A percentile compares a stretch with the other conserved stretches of the same genome.
Evolutionary conservation across 331 rosid genomes (phyloP).

Genomic region (Dryas integrifolia): DNA sequence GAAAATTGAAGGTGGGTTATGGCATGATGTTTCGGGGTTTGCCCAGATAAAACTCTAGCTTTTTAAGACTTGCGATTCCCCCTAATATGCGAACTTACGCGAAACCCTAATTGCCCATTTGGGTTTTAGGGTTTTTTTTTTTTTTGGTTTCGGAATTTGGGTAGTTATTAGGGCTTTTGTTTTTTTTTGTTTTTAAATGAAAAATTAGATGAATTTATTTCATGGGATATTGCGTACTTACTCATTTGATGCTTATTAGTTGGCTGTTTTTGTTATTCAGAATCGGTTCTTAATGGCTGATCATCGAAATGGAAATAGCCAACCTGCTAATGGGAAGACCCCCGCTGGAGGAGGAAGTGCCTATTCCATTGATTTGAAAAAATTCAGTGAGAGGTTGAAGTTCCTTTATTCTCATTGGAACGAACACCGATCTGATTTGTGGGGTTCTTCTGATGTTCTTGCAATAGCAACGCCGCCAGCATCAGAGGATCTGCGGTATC

Average conservation of each 20-base stretch:
- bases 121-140: neutral
- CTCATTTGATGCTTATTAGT: neutral
- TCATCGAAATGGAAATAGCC: slow-evolving; percentile 44
- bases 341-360: slow-evolving; percentile 32
- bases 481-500: slow-evolving; percentile 53
- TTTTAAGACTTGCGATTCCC: neutral
- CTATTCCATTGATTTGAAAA: slow-evolving; percentile 37
- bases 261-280: slow-evolving; percentile 13
- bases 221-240: neutral
- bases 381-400: slow-evolving; percentile 41
- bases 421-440: slow-evolving; percentile 43
- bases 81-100: neutral
- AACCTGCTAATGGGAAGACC: slow-evolving; percentile 40
- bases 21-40: neutral
- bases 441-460: slow-evolving; percentile 45
- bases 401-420: slow-evolving; percentile 42
- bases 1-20: neutral
- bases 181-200: neutral
- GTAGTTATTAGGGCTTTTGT: neutral
- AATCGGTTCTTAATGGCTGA: slow-evolving; percentile 37
- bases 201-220: neutral
- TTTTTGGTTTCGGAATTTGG: neutral
- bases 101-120: slow-evolving; percentile 23
- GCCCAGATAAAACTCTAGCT: neutral
- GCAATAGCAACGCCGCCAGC: slow-evolving; percentile 45